Conservation (phyloP, 805 yeast species). For the Lachancea nothofagi region DNA sequence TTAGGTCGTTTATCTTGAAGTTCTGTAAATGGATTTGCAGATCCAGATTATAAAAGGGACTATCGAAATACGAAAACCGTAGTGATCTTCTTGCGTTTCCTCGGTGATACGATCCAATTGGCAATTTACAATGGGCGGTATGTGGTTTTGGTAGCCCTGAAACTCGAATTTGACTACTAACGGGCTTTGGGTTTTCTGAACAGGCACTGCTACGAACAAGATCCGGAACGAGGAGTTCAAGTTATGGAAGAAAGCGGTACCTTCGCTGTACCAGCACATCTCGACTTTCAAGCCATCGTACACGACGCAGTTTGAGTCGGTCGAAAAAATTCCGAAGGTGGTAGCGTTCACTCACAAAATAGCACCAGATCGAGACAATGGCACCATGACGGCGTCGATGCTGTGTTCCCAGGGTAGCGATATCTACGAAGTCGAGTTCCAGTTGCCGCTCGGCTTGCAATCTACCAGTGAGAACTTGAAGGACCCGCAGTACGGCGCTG, state of each 20-base stretch:
- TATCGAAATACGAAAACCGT: not conserved
- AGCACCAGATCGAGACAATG: constrained; percentile 30
- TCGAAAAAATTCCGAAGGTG: constrained; percentile 21
- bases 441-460: constrained; percentile 26
- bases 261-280: constrained; percentile 53
- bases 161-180: no score
- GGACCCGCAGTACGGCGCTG: constrained; percentile 68
- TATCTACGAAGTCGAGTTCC: constrained; percentile 28
- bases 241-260: constrained; percentile 80
- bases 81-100: not conserved
- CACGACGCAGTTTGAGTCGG: constrained; percentile 29
- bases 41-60: not conserved
- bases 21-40: no score
- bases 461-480: constrained; percentile 16
- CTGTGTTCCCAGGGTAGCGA: constrained; percentile 31
- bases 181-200: not conserved
- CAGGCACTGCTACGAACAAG: constrained; percentile 34
- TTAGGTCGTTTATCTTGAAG: constrained; percentile 3
- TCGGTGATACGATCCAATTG: not conserved
- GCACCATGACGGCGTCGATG: constrained; percentile 23
- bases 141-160: no score
- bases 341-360: constrained; percentile 26
- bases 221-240: constrained; percentile 69
- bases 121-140: constrained; percentile 1
- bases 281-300: constrained; percentile 36